These are phyloP conservation scores for Fusarium pseudograminearum DNA, from an alignment of 2,329 filamentous ascomycete genomes.

Conservation along the genomic window DNA sequence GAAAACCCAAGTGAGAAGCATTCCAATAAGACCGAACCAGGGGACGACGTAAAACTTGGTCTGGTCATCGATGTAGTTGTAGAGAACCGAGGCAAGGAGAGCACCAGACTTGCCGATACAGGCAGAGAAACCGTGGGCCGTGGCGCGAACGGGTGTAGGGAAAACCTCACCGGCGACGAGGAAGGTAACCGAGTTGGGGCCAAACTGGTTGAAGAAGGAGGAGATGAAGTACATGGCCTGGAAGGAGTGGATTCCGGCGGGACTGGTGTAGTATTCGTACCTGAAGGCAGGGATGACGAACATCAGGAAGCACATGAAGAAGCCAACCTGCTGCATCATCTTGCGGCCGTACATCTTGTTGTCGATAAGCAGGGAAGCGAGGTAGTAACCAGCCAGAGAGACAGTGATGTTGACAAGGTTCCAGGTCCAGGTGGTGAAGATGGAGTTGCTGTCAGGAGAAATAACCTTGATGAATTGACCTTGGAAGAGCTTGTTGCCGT, in stretches of 20 bases:
- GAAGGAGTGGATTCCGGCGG: slow-evolving; percentile 83
- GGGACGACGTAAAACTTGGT: slow-evolving; percentile 92
- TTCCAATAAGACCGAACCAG: slow-evolving; percentile 92
- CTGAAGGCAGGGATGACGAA: slow-evolving; percentile 93
- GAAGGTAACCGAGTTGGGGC: slow-evolving; percentile 96
- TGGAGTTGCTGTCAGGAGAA: slow-evolving; percentile 73
- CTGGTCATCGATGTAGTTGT: slow-evolving; percentile 91
- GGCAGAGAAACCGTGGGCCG: slow-evolving; percentile 94
- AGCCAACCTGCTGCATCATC: slow-evolving; percentile 95
- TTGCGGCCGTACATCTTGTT: slow-evolving; percentile 97
- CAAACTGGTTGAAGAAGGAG: slow-evolving; percentile 99
- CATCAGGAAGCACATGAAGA: slow-evolving; percentile 91
- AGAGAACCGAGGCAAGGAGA: slow-evolving; percentile 85
- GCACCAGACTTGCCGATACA: slow-evolving; percentile 91
- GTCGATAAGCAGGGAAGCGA: slow-evolving; percentile 89
- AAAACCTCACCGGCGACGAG: slow-evolving; percentile 96
- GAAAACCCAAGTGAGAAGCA: slow-evolving; percentile 85
- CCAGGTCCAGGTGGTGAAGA: slow-evolving; percentile 92
- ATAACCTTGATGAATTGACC: slow-evolving; percentile 88
- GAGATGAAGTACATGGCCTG: slow-evolving; percentile 98
- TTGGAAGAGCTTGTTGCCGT: slow-evolving; percentile 99
- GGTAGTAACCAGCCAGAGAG: slow-evolving; percentile 88
- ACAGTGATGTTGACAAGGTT: slow-evolving; percentile 92
- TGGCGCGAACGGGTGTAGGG: slow-evolving; percentile 91
- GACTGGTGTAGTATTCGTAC: slow-evolving; percentile 82